Conservation (phyloP, 1,139 yeast genomes). For the Pneumocystis murina region DNA sequence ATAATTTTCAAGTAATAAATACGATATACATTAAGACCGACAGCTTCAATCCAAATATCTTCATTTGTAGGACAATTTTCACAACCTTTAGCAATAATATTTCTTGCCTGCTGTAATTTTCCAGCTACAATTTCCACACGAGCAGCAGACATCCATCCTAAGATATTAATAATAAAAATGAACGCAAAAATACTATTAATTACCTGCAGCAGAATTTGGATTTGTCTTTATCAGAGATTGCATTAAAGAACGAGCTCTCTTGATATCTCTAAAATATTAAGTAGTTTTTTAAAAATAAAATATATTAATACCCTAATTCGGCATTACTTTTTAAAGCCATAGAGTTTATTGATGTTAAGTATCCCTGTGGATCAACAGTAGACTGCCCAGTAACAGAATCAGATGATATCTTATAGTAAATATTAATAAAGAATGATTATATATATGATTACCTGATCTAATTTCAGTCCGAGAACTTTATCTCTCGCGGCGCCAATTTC, state of each 20-base stretch:
- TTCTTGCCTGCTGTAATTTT: conserved; percentile 42
- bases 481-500: conserved; percentile 42
- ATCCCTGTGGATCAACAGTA: conserved; percentile 27
- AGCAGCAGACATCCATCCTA: conserved; percentile 80
- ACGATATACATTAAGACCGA: conserved; percentile 41
- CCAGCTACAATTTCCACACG: conserved; percentile 53
- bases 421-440: not conserved
- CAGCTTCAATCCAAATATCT: conserved; percentile 69
- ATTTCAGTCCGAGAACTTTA: conserved; percentile 34
- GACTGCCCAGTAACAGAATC: conserved; percentile 16
- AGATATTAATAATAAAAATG: not conserved
- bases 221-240: conserved; percentile 55
- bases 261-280: conserved; percentile 30
- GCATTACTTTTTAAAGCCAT: conserved; percentile 17
- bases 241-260: conserved; percentile 45
- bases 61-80: conserved; percentile 48
- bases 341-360: conserved; percentile 27
- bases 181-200: not conserved
- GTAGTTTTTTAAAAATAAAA: not conserved
- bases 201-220: conserved; percentile 46
- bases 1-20: not conserved
- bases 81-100: conserved; percentile 59
- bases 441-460: conserved; percentile 25
- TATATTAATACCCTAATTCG: conserved; percentile 20
- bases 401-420: conserved; percentile 13